Evolutionary conservation across 257 asterid species (phyloP).

Genomic region (Nicotiana sylvestris): DNA sequence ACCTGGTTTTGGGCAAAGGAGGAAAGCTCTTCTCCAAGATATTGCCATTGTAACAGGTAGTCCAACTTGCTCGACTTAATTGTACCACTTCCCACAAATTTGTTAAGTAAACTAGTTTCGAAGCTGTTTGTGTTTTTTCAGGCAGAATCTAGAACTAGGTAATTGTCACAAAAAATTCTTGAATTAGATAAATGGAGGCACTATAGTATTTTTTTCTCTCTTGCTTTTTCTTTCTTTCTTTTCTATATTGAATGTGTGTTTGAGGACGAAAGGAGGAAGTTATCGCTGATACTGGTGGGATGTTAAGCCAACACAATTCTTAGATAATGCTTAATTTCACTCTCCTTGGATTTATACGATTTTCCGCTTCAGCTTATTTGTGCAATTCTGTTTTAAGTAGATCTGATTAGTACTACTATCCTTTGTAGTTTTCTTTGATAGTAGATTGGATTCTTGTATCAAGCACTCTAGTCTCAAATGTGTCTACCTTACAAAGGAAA

Average conservation of each 20-base stretch:
- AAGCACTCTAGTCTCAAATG: no score
- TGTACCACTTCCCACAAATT: background rate
- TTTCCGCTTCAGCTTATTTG: background rate
- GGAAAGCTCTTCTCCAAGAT: slow-evolving; percentile 95
- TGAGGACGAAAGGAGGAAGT: background rate
- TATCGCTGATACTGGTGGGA: background rate
- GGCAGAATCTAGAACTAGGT: background rate
- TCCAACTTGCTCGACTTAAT: background rate
- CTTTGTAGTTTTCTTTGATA: no score
- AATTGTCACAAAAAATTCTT: no score
- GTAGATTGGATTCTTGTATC: no score
- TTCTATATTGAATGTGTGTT: background rate
- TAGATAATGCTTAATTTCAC: background rate
- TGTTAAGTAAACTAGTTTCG: background rate
- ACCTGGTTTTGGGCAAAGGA: slow-evolving; percentile 93
- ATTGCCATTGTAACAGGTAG: slow-evolving; percentile 91
- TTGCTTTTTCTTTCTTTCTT: background rate
- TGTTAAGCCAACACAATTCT: background rate
- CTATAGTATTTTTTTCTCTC: background rate
- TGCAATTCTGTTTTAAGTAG: background rate
- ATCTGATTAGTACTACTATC: no score
- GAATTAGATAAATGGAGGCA: background rate
- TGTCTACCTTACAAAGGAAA: no score
- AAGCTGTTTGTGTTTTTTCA: background rate
- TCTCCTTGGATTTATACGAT: background rate